phyloP scores from a whole-genome alignment of 495 filamentous ascomycete genomes.

The Sabuloglossum arenarium region DNA sequence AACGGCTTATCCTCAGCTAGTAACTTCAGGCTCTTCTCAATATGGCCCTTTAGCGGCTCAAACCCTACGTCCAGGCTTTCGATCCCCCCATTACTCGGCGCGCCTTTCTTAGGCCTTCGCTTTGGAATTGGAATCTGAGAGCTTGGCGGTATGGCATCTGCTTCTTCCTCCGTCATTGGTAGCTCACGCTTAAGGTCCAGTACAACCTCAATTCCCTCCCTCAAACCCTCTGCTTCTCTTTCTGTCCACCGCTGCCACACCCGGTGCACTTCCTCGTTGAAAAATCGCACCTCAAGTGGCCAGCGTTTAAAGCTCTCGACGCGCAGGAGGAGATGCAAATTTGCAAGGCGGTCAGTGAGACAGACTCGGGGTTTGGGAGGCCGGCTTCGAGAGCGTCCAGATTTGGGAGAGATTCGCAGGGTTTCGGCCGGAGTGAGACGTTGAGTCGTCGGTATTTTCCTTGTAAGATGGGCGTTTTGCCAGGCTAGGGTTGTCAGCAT shows the following conservation, averaged over 20 bases:
- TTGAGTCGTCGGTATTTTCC: slow-evolving; percentile 36
- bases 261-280: slow-evolving; percentile 41
- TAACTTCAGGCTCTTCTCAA: slow-evolving; percentile 47
- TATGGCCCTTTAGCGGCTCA: slow-evolving; percentile 35
- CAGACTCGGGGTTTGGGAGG: slow-evolving; percentile 32
- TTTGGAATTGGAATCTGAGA: background rate
- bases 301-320: slow-evolving; percentile 56
- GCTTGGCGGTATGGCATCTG: background rate
- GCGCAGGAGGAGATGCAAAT: slow-evolving; percentile 58
- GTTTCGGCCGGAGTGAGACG: background rate
- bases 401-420: slow-evolving; percentile 8
- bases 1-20: slow-evolving; percentile 36
- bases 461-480: slow-evolving; percentile 57
- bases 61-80: slow-evolving; percentile 47
- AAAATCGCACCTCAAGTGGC: slow-evolving; percentile 74
- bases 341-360: slow-evolving; percentile 41
- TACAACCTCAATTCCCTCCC: slow-evolving; percentile 28
- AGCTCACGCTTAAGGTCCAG: slow-evolving; percentile 26
- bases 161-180: background rate
- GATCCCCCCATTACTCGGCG: slow-evolving; percentile 20
- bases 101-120: background rate
- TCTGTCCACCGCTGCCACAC: slow-evolving; percentile 44
- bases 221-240: slow-evolving; percentile 24
- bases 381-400: slow-evolving; percentile 12
- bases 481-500: slow-evolving; percentile 34